Percentiles rank a stretch among this genome's conserved stretches.
phyloP scores from a whole-genome alignment of 1,284 basidiomycete genomes.

The Phellopilus nigrolimitatus region DNA sequence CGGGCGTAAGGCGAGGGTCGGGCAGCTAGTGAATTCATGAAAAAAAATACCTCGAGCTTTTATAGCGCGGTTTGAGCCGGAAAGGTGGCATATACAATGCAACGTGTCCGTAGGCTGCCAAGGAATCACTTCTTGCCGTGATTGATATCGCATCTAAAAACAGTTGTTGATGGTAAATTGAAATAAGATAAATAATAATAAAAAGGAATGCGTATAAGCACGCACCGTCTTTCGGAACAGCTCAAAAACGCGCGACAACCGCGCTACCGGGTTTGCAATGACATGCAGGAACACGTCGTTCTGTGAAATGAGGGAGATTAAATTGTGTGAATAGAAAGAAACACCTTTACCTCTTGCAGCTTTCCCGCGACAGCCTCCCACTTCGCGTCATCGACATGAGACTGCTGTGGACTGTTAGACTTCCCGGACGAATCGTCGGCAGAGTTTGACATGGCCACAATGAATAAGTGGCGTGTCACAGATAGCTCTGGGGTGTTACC shows the following conservation, averaged over 20 bases:
- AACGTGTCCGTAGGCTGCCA: slow-evolving; percentile 16
- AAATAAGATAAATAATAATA: not conserved
- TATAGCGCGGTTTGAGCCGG: slow-evolving; percentile 6
- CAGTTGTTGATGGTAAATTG: not conserved
- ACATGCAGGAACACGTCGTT: slow-evolving; percentile 19
- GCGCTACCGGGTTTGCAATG: slow-evolving; percentile 16
- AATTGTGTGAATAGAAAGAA: not conserved
- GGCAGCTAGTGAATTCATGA: not conserved
- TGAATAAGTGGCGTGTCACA: slow-evolving; percentile 18
- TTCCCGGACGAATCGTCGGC: slow-evolving; percentile 14
- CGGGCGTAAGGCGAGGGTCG: not conserved
- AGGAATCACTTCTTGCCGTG: slow-evolving; percentile 18
- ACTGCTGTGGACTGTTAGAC: slow-evolving; percentile 4
- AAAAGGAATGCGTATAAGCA: not conserved
- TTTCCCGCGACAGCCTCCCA: slow-evolving; percentile 14
- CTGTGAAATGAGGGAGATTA: slow-evolving; percentile 13
- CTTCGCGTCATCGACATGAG: slow-evolving; percentile 5
- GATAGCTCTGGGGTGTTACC: slow-evolving; percentile 8
- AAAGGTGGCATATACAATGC: slow-evolving; percentile 20
- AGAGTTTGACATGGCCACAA: slow-evolving; percentile 20
- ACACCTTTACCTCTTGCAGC: slow-evolving; percentile 13
- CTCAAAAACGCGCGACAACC: slow-evolving; percentile 17
- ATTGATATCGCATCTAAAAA: slow-evolving; percentile 16
- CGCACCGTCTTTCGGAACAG: slow-evolving; percentile 20
- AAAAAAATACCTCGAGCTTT: not conserved